These are phyloP conservation scores for Eucalyptus marginata DNA, from an alignment of 345 rosid genomes.

Conservation along the genomic window DNA sequence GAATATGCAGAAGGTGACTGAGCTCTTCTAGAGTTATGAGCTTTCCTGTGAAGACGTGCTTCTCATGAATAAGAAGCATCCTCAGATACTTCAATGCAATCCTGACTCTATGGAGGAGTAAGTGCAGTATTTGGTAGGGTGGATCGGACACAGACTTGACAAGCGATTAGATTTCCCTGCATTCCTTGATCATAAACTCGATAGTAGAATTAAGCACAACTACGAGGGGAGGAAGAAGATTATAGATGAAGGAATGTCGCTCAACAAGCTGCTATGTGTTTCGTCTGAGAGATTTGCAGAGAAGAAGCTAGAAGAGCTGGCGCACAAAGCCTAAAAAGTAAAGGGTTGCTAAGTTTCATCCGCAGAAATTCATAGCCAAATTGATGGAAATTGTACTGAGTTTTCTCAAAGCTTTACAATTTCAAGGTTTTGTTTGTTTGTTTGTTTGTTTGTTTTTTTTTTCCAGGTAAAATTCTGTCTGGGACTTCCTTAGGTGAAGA, in stretches of 20 bases:
- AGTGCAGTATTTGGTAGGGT: no score
- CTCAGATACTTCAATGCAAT: no score
- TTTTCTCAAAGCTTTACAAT: no score
- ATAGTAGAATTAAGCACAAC: conserved; percentile 62
- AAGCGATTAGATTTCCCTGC: background rate
- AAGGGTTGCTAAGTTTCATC: background rate
- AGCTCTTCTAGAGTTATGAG: conserved; percentile 44
- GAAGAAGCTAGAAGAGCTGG: background rate
- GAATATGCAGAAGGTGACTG: conserved; percentile 58
- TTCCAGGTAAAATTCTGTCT: no score
- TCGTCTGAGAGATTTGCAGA: conserved; percentile 40
- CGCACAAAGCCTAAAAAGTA: background rate
- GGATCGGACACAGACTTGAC: no score
- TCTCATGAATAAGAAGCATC: conserved; percentile 68
- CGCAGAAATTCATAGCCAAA: background rate
- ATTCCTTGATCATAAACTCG: conserved; percentile 68
- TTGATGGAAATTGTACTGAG: no score
- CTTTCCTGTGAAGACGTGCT: conserved; percentile 41
- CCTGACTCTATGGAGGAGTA: no score
- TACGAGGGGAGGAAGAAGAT: conserved; percentile 43
- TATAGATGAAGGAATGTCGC: conserved; percentile 47
- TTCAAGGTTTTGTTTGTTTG: no score
- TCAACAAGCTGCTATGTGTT: conserved; percentile 55
- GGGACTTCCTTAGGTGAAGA: no score
- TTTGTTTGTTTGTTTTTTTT: no score